Evolutionary conservation across 2,329 filamentous ascomycete species (phyloP), one percentile per base, ranked within the genome.

Genomic region (Teratosphaeria zuluensis): DNA sequence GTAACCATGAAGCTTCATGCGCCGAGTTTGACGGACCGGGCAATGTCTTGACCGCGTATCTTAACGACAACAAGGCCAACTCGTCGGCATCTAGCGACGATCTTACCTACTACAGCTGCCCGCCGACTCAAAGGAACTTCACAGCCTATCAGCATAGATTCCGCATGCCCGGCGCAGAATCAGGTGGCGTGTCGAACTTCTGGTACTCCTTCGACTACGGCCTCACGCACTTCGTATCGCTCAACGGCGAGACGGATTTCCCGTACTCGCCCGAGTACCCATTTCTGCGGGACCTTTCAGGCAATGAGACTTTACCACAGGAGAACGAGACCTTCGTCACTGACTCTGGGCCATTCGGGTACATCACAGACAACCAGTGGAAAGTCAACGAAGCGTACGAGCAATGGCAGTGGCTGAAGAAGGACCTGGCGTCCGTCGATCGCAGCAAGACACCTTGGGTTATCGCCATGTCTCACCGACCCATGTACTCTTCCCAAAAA

Each of bases 121-220:
- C 78, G 6, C 76, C 76, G 0, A 78, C 78, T 1, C 79, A 81
- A 64, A 71, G 76, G 58, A 80, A 80, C 69, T 80, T 77, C 68
- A 80, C 78, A n/a, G 73, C 77, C 5, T 80, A 72, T 67, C 76
- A 79, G 62, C 70, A 80, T 66, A 77, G 78, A 51, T 81, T 81
- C 73, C 74, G 75, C 56, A 80, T 80, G 76, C 77, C 78, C 0
- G 79, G 79, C 31, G 60, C 63, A 1, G 77, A 80, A 62, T 72
- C 72, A 7, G 76, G 76, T 3, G 79, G 79, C 33, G 76, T 80
- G 9, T 72, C 76, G 56, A 81, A 80, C 72, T 77, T 80, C 64
- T 81, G 79, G 79, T 81, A 81, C 69, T 79, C 76, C 1, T 81
- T 80, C 63, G 78, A 81, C 70, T 80, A 81, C 62, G 79, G 79